Evolutionary conservation across 1,139 yeast genomes (phyloP).

Genomic region (Candida pseudocylindracea): DNA sequence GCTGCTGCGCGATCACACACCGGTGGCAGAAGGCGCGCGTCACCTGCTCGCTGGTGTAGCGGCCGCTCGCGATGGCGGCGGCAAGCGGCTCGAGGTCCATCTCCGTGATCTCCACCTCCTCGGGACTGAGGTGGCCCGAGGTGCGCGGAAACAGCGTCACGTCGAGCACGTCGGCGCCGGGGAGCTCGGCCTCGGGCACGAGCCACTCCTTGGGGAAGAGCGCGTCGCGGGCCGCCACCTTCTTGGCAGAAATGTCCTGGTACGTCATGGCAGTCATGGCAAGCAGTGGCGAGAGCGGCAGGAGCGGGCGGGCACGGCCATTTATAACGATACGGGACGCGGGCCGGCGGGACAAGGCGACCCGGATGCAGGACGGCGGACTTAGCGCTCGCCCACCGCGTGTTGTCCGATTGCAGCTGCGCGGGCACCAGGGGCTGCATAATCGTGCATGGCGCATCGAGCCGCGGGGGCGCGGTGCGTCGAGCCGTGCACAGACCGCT

Average conservation of each 20-base stretch:
- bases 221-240: slow-evolving; percentile 12
- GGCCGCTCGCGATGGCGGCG: slow-evolving; percentile 11
- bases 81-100: too few relatives aligned
- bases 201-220: slow-evolving; percentile 17
- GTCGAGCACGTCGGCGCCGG: slow-evolving; percentile 9
- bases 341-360: too few relatives aligned
- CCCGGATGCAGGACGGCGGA: too few relatives aligned
- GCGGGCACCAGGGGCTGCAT: too few relatives aligned
- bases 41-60: slow-evolving; percentile 20
- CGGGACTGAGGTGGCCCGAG: slow-evolving; percentile 7
- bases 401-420: too few relatives aligned
- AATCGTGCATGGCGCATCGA: too few relatives aligned
- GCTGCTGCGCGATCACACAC: slow-evolving; percentile 35
- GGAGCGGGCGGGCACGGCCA: too few relatives aligned
- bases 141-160: slow-evolving; percentile 13
- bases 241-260: slow-evolving; percentile 13
- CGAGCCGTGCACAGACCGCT: too few relatives aligned
- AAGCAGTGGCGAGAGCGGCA: too few relatives aligned
- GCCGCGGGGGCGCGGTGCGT: too few relatives aligned
- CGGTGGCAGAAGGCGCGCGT: slow-evolving; percentile 31
- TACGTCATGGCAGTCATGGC: slow-evolving; percentile 2
- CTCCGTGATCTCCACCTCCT: slow-evolving; percentile 15
- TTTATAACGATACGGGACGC: too few relatives aligned
- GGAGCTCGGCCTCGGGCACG: slow-evolving; percentile 12
- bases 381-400: too few relatives aligned